Conservation (phyloP, 2,329 filamentous ascomycete genomes). For the Alternaria angustiovoidea region DNA sequence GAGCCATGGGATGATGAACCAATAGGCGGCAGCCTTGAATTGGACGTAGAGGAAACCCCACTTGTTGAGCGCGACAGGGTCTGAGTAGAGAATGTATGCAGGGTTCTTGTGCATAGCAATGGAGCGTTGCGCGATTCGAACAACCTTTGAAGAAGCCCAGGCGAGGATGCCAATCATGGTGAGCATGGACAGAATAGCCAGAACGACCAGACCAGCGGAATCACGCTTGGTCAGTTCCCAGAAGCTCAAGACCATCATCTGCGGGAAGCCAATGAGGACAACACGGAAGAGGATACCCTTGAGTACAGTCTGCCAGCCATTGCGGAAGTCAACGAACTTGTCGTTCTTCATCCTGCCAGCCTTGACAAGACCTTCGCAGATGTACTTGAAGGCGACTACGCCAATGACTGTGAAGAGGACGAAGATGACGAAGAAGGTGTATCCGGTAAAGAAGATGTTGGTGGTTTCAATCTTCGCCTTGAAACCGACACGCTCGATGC, state of each 20-base stretch:
- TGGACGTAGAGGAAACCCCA: slow-evolving; percentile 99
- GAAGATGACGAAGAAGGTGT: slow-evolving; percentile 88
- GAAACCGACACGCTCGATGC: slow-evolving; percentile 91
- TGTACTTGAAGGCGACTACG: slow-evolving; percentile 80
- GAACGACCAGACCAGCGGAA: slow-evolving; percentile 83
- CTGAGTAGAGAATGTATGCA: slow-evolving; percentile 95
- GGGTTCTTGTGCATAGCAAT: slow-evolving; percentile 94
- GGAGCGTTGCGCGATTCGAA: slow-evolving; percentile 86
- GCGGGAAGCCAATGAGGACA: slow-evolving; percentile 87
- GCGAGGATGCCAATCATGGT: slow-evolving; percentile 78
- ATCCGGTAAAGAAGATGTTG: slow-evolving; percentile 91
- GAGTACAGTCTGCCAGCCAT: slow-evolving; percentile 89
- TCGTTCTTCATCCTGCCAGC: slow-evolving; percentile 81
- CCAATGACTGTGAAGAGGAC: slow-evolving; percentile 76
- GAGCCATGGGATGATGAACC: slow-evolving; percentile 85
- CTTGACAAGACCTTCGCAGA: slow-evolving; percentile 79
- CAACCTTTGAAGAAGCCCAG: slow-evolving; percentile 91
- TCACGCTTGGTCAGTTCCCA: slow-evolving; percentile 92
- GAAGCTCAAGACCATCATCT: slow-evolving; percentile 87
- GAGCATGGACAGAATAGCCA: slow-evolving; percentile 89
- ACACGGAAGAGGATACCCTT: slow-evolving; percentile 94
- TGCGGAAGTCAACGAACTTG: slow-evolving; percentile 91
- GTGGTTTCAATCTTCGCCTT: slow-evolving; percentile 83
- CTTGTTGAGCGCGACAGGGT: slow-evolving; percentile 92
- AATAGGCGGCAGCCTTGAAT: slow-evolving; percentile 94